A percentile compares a stretch with the other conserved stretches of the same genome.
phyloP scores from a whole-genome alignment of 257 asterid species.

The Haberlea rhodopensis region DNA sequence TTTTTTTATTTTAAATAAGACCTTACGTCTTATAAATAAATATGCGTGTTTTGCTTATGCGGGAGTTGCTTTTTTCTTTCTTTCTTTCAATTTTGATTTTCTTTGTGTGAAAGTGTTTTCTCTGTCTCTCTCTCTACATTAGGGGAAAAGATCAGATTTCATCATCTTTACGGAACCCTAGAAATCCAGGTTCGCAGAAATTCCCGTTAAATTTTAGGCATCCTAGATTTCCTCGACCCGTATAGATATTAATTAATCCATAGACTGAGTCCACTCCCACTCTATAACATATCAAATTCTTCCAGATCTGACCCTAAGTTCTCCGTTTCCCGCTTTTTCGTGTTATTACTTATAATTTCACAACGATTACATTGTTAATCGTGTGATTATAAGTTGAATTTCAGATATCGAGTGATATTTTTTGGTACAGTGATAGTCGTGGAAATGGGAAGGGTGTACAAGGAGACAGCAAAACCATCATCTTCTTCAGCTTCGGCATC shows the following conservation, averaged over 20 bases:
- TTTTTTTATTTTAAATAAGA: too few species aligned
- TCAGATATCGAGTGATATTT: not conserved
- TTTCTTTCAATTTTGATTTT: too few species aligned
- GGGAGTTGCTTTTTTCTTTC: too few species aligned
- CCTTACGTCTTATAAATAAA: too few species aligned
- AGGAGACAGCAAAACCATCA: slow-evolving; percentile 47
- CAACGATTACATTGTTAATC: not conserved
- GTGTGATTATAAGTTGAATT: not conserved
- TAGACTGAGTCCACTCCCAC: not conserved
- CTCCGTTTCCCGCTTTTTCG: not conserved
- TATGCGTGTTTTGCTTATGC: too few species aligned
- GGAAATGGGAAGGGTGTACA: slow-evolving; percentile 67
- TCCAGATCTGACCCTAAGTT: not conserved
- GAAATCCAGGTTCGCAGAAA: not conserved
- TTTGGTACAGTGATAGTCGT: too few species aligned
- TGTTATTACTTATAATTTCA: too few species aligned
- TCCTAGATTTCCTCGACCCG: not conserved
- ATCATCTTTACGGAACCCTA: not conserved
- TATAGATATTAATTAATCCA: not conserved
- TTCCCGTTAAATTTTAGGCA: not conserved
- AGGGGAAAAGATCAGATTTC: not conserved
- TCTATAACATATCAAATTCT: too few species aligned
- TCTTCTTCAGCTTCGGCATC: slow-evolving; percentile 40
- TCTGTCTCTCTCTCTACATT: not conserved
- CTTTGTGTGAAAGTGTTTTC: too few species aligned